Evolutionary conservation across 2,329 filamentous ascomycete genomes (phyloP).

Genomic region (Pseudogymnoascus pannorum): DNA sequence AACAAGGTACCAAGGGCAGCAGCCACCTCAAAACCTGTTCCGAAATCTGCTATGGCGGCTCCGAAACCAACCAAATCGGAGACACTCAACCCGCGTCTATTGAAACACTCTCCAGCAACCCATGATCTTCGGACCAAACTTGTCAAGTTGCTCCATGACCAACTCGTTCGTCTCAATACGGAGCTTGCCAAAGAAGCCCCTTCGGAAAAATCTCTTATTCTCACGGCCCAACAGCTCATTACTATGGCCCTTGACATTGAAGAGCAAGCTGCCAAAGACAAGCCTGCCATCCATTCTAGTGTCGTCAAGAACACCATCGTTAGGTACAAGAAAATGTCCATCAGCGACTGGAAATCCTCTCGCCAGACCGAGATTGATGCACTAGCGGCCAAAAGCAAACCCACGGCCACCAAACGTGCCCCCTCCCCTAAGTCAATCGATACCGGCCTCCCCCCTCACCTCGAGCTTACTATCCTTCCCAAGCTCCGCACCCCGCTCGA

Average conservation of each 20-base stretch:
- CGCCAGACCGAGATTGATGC: slow-evolving; percentile 39
- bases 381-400: slow-evolving; percentile 25
- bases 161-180: slow-evolving; percentile 60
- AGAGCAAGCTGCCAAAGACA: slow-evolving; percentile 62
- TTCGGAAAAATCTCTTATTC: slow-evolving; percentile 45
- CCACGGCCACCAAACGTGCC: slow-evolving; percentile 24
- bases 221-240: slow-evolving; percentile 61
- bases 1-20: slow-evolving; percentile 14
- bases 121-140: slow-evolving; percentile 50
- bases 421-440: slow-evolving; percentile 44
- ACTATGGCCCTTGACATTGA: slow-evolving; percentile 69
- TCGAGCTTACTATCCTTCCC: slow-evolving; percentile 61
- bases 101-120: slow-evolving; percentile 46
- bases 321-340: slow-evolving; percentile 65
- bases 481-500: slow-evolving; percentile 57
- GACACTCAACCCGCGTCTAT: slow-evolving; percentile 60
- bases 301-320: slow-evolving; percentile 76
- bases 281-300: slow-evolving; percentile 68
- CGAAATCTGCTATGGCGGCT: background rate
- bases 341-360: slow-evolving; percentile 64
- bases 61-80: slow-evolving; percentile 35
- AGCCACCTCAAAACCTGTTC: background rate
- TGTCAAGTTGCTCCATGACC: slow-evolving; percentile 56
- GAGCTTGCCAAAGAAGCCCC: slow-evolving; percentile 47
- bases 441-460: slow-evolving; percentile 59